Evolutionary conservation across 2,329 filamentous ascomycete species (phyloP).

Genomic region (Scedosporium boydii): DNA sequence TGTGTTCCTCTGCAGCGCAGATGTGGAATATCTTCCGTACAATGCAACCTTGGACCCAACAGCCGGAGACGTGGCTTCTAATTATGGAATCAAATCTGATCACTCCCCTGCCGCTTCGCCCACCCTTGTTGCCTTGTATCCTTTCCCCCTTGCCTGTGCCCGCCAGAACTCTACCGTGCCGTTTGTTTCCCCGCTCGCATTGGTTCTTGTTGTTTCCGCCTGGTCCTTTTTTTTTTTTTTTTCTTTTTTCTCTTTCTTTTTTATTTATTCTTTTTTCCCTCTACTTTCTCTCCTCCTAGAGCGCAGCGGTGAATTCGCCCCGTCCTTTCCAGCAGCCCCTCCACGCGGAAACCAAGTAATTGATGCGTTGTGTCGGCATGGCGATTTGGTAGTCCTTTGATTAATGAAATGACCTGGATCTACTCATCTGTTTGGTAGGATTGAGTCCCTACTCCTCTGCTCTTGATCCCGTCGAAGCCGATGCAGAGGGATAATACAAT

Average conservation of each 20-base stretch:
- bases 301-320: neutral
- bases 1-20: neutral
- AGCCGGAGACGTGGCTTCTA: constrained; percentile 1
- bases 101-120: neutral
- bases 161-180: neutral
- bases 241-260: neutral
- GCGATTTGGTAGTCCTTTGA: too few relatives aligned
- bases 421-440: neutral
- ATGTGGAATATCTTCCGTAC: neutral
- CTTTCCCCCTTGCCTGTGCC: neutral
- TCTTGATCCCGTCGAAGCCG: neutral
- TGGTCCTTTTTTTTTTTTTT: neutral
- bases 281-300: neutral
- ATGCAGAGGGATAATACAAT: neutral
- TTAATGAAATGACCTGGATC: neutral
- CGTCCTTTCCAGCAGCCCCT: neutral
- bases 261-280: neutral
- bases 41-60: neutral
- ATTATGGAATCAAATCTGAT: neutral
- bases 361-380: too few relatives aligned
- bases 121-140: neutral
- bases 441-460: neutral
- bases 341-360: neutral
- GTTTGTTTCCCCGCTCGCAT: neutral
- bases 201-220: neutral